These are phyloP conservation scores for Lunularia cruciata DNA, from an alignment of 225 moss, liverwort and hornwort genomes.

Conservation along the genomic window DNA sequence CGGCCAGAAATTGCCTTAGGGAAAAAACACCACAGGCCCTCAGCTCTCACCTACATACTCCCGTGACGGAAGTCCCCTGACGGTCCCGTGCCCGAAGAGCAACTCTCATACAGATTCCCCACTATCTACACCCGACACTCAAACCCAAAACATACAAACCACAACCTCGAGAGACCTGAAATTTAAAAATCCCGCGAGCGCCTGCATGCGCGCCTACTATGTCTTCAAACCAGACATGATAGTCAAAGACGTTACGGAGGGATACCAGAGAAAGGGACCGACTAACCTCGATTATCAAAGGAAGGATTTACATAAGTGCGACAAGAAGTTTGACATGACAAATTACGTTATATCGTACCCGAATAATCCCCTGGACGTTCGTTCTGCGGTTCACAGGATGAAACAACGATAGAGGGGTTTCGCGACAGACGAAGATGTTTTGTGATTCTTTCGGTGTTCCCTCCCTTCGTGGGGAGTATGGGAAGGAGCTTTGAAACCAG, in stretches of 20 bases:
- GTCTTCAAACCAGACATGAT: not conserved
- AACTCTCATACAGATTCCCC: too few relatives aligned
- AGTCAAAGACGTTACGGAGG: not conserved
- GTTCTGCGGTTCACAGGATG: not conserved
- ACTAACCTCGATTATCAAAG: not conserved
- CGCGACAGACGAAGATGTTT: not conserved
- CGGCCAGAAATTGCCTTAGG: too few relatives aligned
- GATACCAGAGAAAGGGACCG: not conserved
- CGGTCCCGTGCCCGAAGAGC: too few relatives aligned
- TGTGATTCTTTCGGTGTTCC: not conserved
- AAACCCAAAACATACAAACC: not conserved
- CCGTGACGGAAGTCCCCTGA: too few relatives aligned
- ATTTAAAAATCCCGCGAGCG: not conserved
- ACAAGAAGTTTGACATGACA: not conserved
- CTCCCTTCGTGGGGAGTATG: not conserved
- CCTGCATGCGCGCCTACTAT: not conserved
- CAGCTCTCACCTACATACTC: too few relatives aligned
- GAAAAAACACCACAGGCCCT: too few relatives aligned
- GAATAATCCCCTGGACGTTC: not conserved
- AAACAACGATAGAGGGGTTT: not conserved
- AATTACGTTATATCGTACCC: conserved; percentile 6
- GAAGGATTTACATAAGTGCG: not conserved
- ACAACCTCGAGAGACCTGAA: not conserved
- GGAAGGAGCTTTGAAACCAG: too few relatives aligned
- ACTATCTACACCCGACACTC: not conserved